A percentile compares a stretch with the other conserved stretches of the same genome.
Conservation (phyloP, 2,329 filamentous ascomycete genomes). For the Botrytis paeoniae region DNA sequence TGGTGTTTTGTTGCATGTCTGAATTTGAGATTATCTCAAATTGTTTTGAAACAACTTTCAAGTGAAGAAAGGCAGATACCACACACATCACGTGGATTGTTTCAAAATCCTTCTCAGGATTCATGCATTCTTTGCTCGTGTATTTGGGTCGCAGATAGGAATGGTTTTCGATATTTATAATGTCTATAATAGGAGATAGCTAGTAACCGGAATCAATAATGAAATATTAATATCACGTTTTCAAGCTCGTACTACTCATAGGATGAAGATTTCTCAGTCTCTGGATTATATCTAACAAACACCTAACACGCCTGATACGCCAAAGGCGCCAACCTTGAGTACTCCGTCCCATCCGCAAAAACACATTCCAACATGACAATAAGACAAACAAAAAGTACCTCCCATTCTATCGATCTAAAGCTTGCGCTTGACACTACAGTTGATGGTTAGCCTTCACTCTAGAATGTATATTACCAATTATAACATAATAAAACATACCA, state of each 20-base stretch:
- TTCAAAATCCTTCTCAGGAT: not conserved
- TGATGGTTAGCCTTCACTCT: slow-evolving; percentile 10
- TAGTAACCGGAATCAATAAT: not conserved
- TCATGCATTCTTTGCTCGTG: not conserved
- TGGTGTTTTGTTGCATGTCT: not conserved
- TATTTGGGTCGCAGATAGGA: too few relatives aligned
- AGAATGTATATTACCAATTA: not conserved
- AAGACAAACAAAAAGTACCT: not conserved
- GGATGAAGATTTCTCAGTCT: not conserved
- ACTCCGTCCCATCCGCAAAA: not conserved
- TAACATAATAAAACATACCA: slow-evolving; percentile 25
- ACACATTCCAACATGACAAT: not conserved
- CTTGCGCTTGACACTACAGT: slow-evolving; percentile 26
- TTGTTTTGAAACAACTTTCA: not conserved
- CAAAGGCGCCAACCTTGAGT: too few relatives aligned
- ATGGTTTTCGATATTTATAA: not conserved
- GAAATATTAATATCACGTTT: not conserved
- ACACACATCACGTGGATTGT: not conserved
- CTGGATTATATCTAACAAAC: not conserved
- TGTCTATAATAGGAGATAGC: too few relatives aligned
- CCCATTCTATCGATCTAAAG: slow-evolving; percentile 13
- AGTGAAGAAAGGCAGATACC: not conserved
- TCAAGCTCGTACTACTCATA: not conserved
- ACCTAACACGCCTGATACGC: not conserved
- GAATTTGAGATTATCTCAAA: not conserved